Base-by-base conservation (phyloP, 345 rosid species). In the Durio zibethinus region DNA sequence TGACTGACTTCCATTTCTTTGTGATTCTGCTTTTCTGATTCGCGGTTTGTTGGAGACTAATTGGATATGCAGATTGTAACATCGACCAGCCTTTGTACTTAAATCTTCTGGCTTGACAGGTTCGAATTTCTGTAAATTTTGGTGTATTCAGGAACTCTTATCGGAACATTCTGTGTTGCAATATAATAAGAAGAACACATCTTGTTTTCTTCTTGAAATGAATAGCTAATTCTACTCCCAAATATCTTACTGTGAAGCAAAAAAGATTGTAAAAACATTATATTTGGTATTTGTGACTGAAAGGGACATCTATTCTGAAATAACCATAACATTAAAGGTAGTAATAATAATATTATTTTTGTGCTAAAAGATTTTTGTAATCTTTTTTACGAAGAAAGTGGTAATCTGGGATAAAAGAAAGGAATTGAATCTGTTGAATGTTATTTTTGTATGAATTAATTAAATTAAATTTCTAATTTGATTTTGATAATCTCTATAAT, bases 31-130 rank as follows among this genome's bases (percentile, higher is more conserved):
- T 40, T 40, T 25, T 76, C 11, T 4, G 16, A 40, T 38, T 43
- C 72, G 40, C 23, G 25, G 52, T 75, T 74, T 71, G 20, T 69
- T 47, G 71, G 65, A 61, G 81, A 27, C 40, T 63, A 40, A 76
- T 73, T 72, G 63, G 77, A 40, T 72, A 54, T 25, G 56, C 70
- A 63, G 74, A 80, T 12, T 80, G 84, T 81, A 78, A 56, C 48
- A 60, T 82, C 71, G 87, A 53, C 23, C 50, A 74, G 43, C 45
- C 67, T 61, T 35, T 83, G 84, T 80, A 78, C 77, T 80, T 74
- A 77, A 75, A 54, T 76, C 61, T 52, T 76, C 35, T 29, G 4
- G 29, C 56, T 45, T 42, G n/a, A 45, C 23, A 20, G 60, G 43
- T 54, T 79, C 74, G 54, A 62, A 25, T 61, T 18, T 75, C 72